A percentile compares a stretch with the other conserved stretches of the same genome.
These are phyloP conservation scores for Fusarium sp. DNA, from an alignment of 2,329 filamentous ascomycete genomes.

Conservation along the genomic window DNA sequence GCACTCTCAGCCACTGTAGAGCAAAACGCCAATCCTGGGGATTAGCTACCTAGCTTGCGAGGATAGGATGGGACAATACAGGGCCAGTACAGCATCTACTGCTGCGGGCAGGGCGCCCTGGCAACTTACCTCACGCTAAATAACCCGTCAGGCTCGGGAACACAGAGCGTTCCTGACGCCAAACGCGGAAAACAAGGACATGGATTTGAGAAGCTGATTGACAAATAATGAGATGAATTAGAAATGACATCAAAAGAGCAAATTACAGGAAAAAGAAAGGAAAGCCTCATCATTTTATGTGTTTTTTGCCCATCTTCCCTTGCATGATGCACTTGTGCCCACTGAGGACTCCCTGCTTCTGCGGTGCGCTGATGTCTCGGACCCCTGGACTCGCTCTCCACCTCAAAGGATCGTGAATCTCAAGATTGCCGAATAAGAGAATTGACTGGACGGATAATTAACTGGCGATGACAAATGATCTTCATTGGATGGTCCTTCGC, in stretches of 20 bases:
- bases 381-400: slow-evolving; percentile 12
- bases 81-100: no score
- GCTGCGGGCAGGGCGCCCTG: no score
- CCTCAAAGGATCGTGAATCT: not conserved
- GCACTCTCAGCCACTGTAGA: no score
- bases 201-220: slow-evolving; percentile 1
- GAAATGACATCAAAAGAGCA: no score
- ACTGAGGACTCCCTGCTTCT: slow-evolving; percentile 33
- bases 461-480: not conserved
- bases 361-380: slow-evolving; percentile 35
- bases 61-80: no score
- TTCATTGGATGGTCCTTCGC: not conserved
- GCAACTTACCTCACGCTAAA: not conserved
- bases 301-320: slow-evolving; percentile 1
- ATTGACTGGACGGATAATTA: slow-evolving; percentile 1
- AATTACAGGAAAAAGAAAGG: not conserved
- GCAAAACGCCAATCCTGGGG: not conserved
- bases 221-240: not conserved
- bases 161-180: slow-evolving; percentile 6
- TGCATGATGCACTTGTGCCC: slow-evolving; percentile 2
- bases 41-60: no score
- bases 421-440: slow-evolving; percentile 6
- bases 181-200: slow-evolving; percentile 9
- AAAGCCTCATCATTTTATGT: not conserved
- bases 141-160: not conserved